Base-by-base conservation (phyloP, 352 stramenopile species). In the Globisporangium cylindrosporum region DNA sequence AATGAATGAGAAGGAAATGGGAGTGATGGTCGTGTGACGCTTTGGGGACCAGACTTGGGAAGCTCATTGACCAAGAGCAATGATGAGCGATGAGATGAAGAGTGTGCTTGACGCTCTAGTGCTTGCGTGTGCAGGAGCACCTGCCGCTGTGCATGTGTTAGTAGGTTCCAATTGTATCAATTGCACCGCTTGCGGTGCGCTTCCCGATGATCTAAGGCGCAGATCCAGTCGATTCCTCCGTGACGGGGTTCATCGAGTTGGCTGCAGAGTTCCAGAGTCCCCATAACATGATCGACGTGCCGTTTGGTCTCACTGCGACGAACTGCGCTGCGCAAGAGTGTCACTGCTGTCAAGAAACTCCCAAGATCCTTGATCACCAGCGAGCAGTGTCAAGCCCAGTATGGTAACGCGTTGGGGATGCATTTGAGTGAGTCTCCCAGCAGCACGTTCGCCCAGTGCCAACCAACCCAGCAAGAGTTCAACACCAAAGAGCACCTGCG, bases 11-110 rank as follows among this genome's bases (percentile, higher is more conserved):
- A 4, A 36, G 3, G 8, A 34, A 7, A 20, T 36, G 25, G 4
- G 14, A 58, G 24, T 58, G 51, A 58, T 38, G 51, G 51, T 57
- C 51, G 12, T n/a, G 24, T 32, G 51, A 34, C 29, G 51, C 51
- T n/a, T 12, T 57, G 10, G 22, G 10, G 38, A 46, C 12, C 38
- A 46, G 38, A 10, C 8, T 41, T 41, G 10, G 36, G 15, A 41
- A 41, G 36, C 12, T 20, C 38, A 18, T 46, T 46, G 38, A 46
- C 38, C 38, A 46, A 46, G 38, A 46, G 38, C 38, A 46, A 46
- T 46, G 32, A 46, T 46, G 38, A 46, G 12, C 10, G 27, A 32
- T 32, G 27, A 32, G 27, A 32, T 32, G 27, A 32, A 32, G 27
- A 43, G 36, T 14, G 12, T 38, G 34, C 34, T 38, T 43, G 36